phyloP scores from a whole-genome alignment of 2,329 filamentous ascomycete genomes.

The Aspergillus oerlinghausenensis region DNA sequence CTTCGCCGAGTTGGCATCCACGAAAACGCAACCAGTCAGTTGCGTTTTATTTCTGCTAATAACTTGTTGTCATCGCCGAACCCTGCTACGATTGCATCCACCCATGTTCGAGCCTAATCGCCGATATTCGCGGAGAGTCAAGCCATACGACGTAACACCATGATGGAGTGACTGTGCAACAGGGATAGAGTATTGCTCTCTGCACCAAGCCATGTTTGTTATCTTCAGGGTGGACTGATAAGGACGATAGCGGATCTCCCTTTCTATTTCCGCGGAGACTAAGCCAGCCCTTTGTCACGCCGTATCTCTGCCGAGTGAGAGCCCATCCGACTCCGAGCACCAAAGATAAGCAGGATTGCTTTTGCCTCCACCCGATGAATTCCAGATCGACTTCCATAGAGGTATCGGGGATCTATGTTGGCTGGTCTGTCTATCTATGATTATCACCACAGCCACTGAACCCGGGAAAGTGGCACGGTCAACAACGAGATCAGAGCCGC shows the following conservation, averaged over 20 bases:
- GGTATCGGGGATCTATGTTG: background rate
- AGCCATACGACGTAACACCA: background rate
- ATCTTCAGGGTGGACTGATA: background rate
- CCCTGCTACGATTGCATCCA: constrained; percentile 14
- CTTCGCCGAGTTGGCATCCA: background rate
- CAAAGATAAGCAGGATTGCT: background rate
- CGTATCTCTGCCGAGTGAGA: background rate
- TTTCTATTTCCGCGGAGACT: background rate
- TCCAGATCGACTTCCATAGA: background rate
- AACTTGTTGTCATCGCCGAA: background rate
- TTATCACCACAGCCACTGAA: background rate
- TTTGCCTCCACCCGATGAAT: background rate
- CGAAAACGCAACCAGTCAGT: background rate
- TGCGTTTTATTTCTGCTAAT: background rate
- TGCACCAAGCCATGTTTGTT: background rate
- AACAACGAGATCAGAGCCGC: too few relatives aligned
- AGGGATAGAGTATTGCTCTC: background rate
- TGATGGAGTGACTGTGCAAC: background rate
- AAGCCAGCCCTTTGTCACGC: background rate
- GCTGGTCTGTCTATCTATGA: too few relatives aligned
- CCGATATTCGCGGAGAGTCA: constrained; percentile 7
- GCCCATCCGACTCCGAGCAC: background rate
- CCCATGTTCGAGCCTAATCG: constrained; percentile 9
- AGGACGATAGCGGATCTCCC: background rate
- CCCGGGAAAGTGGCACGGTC: background rate